Percentiles rank a stretch among this genome's conserved stretches.
phyloP scores from a whole-genome alignment of 371 early-diverging fungal genomes.

The Zychaea mexicana region DNA sequence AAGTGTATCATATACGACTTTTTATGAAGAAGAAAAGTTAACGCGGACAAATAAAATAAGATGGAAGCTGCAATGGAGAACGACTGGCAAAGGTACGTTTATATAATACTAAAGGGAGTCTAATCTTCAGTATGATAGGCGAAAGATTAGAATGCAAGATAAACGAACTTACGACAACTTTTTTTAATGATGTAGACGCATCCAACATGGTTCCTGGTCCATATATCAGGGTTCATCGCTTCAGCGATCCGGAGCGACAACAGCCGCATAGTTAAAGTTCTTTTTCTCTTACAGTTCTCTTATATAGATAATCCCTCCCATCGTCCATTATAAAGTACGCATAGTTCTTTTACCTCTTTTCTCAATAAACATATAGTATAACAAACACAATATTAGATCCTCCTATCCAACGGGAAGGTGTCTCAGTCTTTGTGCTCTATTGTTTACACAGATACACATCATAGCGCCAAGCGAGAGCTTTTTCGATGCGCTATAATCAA shows the following conservation, averaged over 20 bases:
- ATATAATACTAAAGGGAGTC: constrained; percentile 9
- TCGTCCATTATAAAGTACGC: constrained; percentile 2
- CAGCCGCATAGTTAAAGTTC: not conserved
- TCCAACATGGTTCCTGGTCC: constrained; percentile 64
- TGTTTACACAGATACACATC: too few species aligned
- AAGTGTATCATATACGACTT: not conserved
- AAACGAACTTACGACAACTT: not conserved
- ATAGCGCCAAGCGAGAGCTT: too few species aligned
- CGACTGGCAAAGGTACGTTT: constrained; percentile 76
- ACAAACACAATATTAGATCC: too few species aligned
- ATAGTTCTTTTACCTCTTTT: too few species aligned
- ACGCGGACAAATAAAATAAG: constrained; percentile 25
- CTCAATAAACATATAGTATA: too few species aligned
- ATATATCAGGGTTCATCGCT: constrained; percentile 71
- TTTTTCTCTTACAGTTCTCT: too few species aligned
- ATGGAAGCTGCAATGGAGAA: constrained; percentile 74
- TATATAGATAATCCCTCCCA: too few species aligned
- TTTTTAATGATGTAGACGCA: constrained; percentile 34
- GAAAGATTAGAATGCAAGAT: constrained; percentile 26
- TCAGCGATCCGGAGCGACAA: constrained; percentile 74
- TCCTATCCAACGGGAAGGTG: too few species aligned
- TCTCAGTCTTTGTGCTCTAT: too few species aligned
- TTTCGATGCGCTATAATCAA: too few species aligned
- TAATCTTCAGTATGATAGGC: too few species aligned
- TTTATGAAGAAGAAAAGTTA: too few species aligned